Evolutionary conservation across 2,329 filamentous ascomycete genomes (phyloP).

Genomic region (Alternaria infectoria): DNA sequence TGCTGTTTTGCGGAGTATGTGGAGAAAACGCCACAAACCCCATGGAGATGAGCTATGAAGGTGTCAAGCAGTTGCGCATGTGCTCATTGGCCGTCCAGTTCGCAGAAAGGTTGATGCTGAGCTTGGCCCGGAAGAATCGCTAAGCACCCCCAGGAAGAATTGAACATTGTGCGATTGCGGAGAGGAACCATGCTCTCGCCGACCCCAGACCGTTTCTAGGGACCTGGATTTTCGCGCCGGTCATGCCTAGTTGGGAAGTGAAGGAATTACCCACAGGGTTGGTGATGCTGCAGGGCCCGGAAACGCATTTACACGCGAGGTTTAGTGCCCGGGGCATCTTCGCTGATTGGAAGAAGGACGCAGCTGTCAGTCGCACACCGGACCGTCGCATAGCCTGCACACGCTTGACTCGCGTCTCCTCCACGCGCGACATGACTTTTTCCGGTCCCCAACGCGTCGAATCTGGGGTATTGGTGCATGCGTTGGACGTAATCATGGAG

Average conservation of each 20-base stretch:
- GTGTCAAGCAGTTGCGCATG: neutral
- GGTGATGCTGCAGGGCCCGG: constrained; percentile 6
- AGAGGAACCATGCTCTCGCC: constrained; percentile 1
- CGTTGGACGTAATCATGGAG: neutral
- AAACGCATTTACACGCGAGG: constrained; percentile 20
- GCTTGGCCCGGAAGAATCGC: constrained; percentile 13
- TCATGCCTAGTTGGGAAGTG: constrained; percentile 7
- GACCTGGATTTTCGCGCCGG: neutral
- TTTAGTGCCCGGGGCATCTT: neutral
- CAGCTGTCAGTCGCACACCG: constrained; percentile 1
- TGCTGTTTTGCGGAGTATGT: constrained; percentile 16
- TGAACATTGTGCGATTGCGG: neutral
- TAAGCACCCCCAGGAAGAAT: neutral
- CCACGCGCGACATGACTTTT: constrained; percentile 13
- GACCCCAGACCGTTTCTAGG: neutral
- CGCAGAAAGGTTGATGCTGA: constrained; percentile 3
- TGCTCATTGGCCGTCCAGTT: constrained; percentile 1
- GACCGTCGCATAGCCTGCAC: constrained; percentile 2
- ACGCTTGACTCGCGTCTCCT: constrained; percentile 5
- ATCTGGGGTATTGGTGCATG: constrained; percentile 1
- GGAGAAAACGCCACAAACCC: constrained; percentile 31
- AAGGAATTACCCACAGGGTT: constrained; percentile 8
- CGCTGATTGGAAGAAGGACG: constrained; percentile 11
- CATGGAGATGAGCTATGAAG: constrained; percentile 15
- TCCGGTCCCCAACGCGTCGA: constrained; percentile 9